These are phyloP conservation scores for Mycena haematopus DNA, from an alignment of 768 basidiomycete species.

Conservation along the genomic window DNA sequence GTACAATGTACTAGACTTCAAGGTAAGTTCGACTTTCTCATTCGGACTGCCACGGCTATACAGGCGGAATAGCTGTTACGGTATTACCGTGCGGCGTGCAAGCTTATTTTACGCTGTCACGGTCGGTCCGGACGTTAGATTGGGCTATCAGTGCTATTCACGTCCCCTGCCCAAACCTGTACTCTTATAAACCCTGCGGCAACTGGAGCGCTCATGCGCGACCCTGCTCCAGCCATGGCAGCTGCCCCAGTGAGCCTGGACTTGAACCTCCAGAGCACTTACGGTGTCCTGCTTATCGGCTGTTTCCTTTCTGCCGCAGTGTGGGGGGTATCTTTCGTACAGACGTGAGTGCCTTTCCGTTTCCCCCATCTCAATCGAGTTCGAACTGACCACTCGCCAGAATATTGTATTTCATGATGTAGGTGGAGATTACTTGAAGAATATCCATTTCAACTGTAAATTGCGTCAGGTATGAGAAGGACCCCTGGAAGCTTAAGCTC, in stretches of 20 bases:
- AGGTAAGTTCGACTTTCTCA: not conserved
- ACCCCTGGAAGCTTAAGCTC: conserved; percentile 13
- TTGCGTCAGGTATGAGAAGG: conserved; percentile 7
- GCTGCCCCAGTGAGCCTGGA: conserved; percentile 4
- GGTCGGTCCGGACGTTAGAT: not conserved
- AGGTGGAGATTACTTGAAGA: not conserved
- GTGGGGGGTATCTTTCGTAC: conserved; percentile 18
- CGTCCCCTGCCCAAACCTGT: not conserved
- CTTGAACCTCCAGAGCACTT: conserved; percentile 19
- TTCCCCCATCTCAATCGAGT: not conserved
- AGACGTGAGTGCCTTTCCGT: conserved; percentile 7
- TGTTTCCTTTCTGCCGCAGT: conserved; percentile 18
- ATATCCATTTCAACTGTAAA: not conserved
- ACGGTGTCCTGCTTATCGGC: conserved; percentile 17
- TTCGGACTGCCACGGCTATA: not conserved
- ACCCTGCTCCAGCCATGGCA: not conserved
- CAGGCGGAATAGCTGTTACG: no score
- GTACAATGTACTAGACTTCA: not conserved
- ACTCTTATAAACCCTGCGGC: not conserved
- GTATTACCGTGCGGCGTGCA: no score
- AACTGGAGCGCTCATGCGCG: not conserved
- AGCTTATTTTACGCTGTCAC: not conserved
- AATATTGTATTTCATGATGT: conserved; percentile 19
- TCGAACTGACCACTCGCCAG: not conserved
- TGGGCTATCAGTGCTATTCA: not conserved